Conservation (phyloP, 2,329 filamentous ascomycete genomes). For the Helminthosporium solani region DNA sequence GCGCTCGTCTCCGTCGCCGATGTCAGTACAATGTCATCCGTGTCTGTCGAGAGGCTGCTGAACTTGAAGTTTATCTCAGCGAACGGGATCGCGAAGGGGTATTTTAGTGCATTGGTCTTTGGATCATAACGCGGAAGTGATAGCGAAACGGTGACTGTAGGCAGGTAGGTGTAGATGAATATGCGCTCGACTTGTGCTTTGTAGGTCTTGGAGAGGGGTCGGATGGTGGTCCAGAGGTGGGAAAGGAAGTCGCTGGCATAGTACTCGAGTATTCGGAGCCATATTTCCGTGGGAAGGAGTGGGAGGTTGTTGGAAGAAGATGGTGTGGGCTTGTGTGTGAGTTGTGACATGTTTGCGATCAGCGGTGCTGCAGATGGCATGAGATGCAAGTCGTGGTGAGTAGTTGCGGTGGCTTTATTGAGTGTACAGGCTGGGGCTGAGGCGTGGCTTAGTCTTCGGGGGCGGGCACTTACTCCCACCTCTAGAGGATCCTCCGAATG, state of each 20-base stretch:
- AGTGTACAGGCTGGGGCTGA: not conserved
- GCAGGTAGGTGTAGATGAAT: slow-evolving; percentile 18
- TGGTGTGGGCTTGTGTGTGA: not conserved
- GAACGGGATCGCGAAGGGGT: slow-evolving; percentile 12
- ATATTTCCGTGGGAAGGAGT: slow-evolving; percentile 5
- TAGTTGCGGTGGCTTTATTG: not conserved
- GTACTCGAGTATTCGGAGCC: slow-evolving; percentile 7
- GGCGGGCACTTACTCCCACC: too few relatives aligned
- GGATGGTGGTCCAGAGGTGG: slow-evolving; percentile 22
- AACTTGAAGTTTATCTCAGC: slow-evolving; percentile 15
- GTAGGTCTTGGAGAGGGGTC: slow-evolving; percentile 16
- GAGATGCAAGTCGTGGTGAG: not conserved
- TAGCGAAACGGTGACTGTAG: slow-evolving; percentile 11
- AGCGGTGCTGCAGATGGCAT: not conserved
- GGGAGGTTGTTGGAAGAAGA: not conserved
- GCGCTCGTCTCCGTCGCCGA: slow-evolving; percentile 11
- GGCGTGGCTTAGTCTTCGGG: not conserved
- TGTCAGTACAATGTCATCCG: slow-evolving; percentile 5
- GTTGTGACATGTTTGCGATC: not conserved
- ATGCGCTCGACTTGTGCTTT: slow-evolving; percentile 19
- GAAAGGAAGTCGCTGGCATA: not conserved
- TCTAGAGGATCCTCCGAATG: too few relatives aligned
- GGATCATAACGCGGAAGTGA: slow-evolving; percentile 24
- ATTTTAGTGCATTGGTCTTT: slow-evolving; percentile 13
- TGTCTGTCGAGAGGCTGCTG: slow-evolving; percentile 4